Evolutionary conservation across 495 filamentous ascomycete genomes (phyloP).

Genomic region (Neurospora tetraspora): DNA sequence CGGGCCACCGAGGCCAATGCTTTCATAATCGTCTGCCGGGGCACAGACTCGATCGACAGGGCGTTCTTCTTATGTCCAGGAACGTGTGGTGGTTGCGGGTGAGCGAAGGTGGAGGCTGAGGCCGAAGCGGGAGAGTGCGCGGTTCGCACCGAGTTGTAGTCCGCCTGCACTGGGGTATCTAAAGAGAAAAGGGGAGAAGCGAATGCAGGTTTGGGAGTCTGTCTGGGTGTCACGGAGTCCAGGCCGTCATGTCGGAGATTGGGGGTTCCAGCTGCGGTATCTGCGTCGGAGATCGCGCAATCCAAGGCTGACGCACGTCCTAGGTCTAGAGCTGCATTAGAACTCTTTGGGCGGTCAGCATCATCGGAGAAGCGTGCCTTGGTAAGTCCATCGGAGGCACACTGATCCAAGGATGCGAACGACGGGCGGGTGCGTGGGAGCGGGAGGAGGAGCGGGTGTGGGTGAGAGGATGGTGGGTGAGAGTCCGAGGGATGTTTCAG

Average conservation of each 20-base stretch:
- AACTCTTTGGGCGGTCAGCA: slow-evolving; percentile 13
- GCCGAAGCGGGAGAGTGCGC: slow-evolving; percentile 1
- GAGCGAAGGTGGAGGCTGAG: background rate
- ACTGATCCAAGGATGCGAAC: slow-evolving; percentile 2
- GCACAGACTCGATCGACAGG: slow-evolving; percentile 60
- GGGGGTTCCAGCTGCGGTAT: slow-evolving; percentile 1
- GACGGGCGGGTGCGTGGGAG: slow-evolving; percentile 4
- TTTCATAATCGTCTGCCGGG: slow-evolving; percentile 80
- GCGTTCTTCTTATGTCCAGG: slow-evolving; percentile 48
- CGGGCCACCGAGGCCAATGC: slow-evolving; percentile 68
- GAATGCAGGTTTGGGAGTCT: slow-evolving; percentile 2
- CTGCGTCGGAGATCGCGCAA: background rate
- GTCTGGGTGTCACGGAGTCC: background rate
- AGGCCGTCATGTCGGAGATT: slow-evolving; percentile 7
- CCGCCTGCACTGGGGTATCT: slow-evolving; percentile 4
- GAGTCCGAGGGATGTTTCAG: background rate
- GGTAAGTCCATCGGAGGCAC: slow-evolving; percentile 14
- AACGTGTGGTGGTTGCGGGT: background rate
- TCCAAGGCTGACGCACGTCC: slow-evolving; percentile 2
- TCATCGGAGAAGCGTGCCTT: slow-evolving; percentile 8
- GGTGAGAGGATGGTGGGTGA: background rate
- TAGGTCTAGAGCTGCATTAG: slow-evolving; percentile 7
- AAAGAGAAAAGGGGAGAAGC: slow-evolving; percentile 1
- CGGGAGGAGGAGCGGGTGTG: slow-evolving; percentile 11
- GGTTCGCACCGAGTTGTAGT: slow-evolving; percentile 1